Conservation (phyloP, 345 rosid genomes). For the Theobroma cacao region DNA sequence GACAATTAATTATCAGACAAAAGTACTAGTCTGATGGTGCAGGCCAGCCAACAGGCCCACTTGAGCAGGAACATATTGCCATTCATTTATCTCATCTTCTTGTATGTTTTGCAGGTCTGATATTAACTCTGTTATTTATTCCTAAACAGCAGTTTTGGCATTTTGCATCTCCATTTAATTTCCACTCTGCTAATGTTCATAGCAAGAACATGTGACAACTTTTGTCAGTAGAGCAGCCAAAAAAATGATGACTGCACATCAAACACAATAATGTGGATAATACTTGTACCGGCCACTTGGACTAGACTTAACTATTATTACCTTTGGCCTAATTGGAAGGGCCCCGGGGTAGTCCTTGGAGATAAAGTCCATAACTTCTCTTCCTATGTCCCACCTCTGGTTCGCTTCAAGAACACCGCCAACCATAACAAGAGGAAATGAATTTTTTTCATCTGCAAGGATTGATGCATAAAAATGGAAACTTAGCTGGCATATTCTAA, state of each 20-base stretch:
- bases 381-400: slow-evolving; percentile 67
- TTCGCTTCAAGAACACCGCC: slow-evolving; percentile 78
- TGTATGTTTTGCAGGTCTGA: not conserved
- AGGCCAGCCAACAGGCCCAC: not conserved
- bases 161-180: slow-evolving; percentile 2
- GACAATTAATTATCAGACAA: slow-evolving; percentile 2
- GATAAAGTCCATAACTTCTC: slow-evolving; percentile 56
- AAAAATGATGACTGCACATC: not conserved
- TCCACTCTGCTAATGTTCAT: not conserved
- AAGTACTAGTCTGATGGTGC: not conserved
- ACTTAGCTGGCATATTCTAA: slow-evolving; percentile 5
- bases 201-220: not conserved
- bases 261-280: not conserved
- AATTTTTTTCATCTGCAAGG: slow-evolving; percentile 52
- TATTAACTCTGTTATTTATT: slow-evolving; percentile 1
- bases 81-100: not conserved
- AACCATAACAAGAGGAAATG: slow-evolving; percentile 76
- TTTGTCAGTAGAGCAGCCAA: not conserved
- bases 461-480: slow-evolving; percentile 8
- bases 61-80: not conserved
- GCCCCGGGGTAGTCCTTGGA: slow-evolving; percentile 49
- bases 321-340: slow-evolving; percentile 62
- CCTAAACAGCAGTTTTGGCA: not conserved
- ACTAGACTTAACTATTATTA: slow-evolving; percentile 16
- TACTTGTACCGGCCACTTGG: not conserved